phyloP scores from a whole-genome alignment of 805 yeast species.

The Nakazawaea ernobii region DNA sequence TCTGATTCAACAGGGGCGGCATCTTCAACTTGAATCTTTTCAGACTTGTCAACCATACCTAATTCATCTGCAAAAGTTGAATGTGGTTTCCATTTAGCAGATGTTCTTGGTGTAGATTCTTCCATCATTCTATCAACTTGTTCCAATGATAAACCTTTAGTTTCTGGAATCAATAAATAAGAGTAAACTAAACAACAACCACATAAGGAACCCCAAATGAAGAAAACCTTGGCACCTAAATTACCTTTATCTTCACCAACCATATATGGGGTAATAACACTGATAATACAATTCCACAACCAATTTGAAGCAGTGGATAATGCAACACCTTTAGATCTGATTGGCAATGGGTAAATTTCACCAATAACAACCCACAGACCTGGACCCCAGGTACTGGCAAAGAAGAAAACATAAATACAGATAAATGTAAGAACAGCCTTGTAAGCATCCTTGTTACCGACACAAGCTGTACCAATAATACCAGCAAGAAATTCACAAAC shows the following conservation, averaged over 20 bases:
- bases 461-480: conserved; percentile 27
- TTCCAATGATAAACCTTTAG: conserved; percentile 76
- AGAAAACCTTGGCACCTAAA: conserved; percentile 60
- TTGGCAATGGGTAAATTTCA: conserved; percentile 64
- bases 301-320: conserved; percentile 74
- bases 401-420: conserved; percentile 63
- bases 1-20: conserved; percentile 4
- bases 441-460: conserved; percentile 21
- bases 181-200: conserved; percentile 53
- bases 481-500: conserved; percentile 57
- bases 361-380: conserved; percentile 64
- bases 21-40: conserved; percentile 15
- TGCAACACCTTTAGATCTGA: conserved; percentile 69
- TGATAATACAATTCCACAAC: conserved; percentile 71
- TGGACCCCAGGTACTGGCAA: conserved; percentile 86
- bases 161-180: conserved; percentile 68
- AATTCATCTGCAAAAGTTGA: conserved; percentile 23
- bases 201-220: conserved; percentile 59
- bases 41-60: conserved; percentile 20
- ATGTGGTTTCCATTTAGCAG: conserved; percentile 30
- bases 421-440: conserved; percentile 34
- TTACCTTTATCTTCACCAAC: conserved; percentile 60
- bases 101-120: conserved; percentile 29
- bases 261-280: conserved; percentile 71
- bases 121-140: conserved; percentile 56